Evolutionary conservation across 2,329 filamentous ascomycete genomes (phyloP).

Genomic region (Cercospora sojina): DNA sequence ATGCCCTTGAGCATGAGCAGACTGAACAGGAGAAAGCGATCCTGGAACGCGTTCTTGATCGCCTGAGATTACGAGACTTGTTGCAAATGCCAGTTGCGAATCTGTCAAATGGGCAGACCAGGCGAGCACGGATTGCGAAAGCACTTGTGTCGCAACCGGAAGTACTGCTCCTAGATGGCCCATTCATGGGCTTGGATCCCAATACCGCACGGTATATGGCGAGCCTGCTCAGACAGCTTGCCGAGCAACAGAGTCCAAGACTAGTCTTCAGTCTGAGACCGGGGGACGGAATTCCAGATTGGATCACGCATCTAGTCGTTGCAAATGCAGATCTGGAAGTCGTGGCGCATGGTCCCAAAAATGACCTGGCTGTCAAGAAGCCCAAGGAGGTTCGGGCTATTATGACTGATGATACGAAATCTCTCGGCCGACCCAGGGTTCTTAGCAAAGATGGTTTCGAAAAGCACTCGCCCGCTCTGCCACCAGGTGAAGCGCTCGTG

Average conservation of each 20-base stretch:
- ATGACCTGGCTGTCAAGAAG: constrained; percentile 35
- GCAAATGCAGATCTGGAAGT: constrained; percentile 67
- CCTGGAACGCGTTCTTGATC: constrained; percentile 63
- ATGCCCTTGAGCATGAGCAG: constrained; percentile 61
- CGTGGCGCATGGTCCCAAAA: constrained; percentile 63
- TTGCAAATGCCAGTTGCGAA: constrained; percentile 82
- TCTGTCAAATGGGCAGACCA: constrained; percentile 88
- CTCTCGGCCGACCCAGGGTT: not conserved
- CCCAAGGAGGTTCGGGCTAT: not conserved
- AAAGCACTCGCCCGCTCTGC: constrained; percentile 25
- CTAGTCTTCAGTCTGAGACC: constrained; percentile 76
- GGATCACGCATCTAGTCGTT: constrained; percentile 82
- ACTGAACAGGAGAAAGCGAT: constrained; percentile 46
- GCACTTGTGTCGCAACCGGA: constrained; percentile 77
- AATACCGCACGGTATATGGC: constrained; percentile 72
- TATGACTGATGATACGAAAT: not conserved
- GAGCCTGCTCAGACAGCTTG: constrained; percentile 66
- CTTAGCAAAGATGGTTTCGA: constrained; percentile 37
- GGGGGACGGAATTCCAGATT: constrained; percentile 82
- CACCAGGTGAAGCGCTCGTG: constrained; percentile 67
- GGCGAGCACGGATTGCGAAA: constrained; percentile 82
- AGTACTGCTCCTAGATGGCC: constrained; percentile 83
- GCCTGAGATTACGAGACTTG: constrained; percentile 68
- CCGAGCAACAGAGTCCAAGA: constrained; percentile 64
- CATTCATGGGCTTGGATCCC: constrained; percentile 94